Evolutionary conservation across 2,329 filamentous ascomycete genomes (phyloP).

Genomic region (Colletotrichum melonis): DNA sequence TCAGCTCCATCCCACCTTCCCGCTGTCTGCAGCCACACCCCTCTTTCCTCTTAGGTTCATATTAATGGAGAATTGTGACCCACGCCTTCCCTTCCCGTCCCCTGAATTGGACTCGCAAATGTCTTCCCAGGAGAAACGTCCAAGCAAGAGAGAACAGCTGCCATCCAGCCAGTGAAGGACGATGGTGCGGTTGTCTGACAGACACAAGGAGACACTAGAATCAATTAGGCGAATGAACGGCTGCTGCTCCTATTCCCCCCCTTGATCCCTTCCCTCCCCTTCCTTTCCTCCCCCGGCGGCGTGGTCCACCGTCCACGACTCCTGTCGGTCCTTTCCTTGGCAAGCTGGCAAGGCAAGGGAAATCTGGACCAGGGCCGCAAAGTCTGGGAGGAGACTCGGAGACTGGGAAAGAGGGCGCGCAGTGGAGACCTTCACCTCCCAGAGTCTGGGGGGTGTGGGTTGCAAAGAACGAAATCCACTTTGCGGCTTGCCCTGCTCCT

Average conservation of each 20-base stretch:
- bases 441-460: slow-evolving; percentile 13
- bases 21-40: slow-evolving; percentile 16
- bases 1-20: slow-evolving; percentile 21
- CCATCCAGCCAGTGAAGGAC: slow-evolving; percentile 12
- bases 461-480: not conserved
- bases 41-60: not conserved
- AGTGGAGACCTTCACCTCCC: not conserved
- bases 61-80: not conserved
- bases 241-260: not conserved
- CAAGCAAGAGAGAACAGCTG: slow-evolving; percentile 5
- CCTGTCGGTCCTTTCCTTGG: slow-evolving; percentile 34
- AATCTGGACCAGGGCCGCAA: slow-evolving; percentile 18
- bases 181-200: slow-evolving; percentile 17
- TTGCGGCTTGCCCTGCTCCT: not conserved
- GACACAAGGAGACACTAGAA: slow-evolving; percentile 17
- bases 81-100: slow-evolving; percentile 21
- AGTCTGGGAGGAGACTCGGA: not conserved
- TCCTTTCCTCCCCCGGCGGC: not conserved
- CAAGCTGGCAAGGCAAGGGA: slow-evolving; percentile 18
- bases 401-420: slow-evolving; percentile 1
- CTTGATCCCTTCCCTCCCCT: not conserved
- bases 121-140: slow-evolving; percentile 3
- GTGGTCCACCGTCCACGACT: slow-evolving; percentile 29
- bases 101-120: slow-evolving; percentile 16
- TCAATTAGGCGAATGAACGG: slow-evolving; percentile 9